Conservation (phyloP, 345 rosid species). For the Eutrema yunnanense region DNA sequence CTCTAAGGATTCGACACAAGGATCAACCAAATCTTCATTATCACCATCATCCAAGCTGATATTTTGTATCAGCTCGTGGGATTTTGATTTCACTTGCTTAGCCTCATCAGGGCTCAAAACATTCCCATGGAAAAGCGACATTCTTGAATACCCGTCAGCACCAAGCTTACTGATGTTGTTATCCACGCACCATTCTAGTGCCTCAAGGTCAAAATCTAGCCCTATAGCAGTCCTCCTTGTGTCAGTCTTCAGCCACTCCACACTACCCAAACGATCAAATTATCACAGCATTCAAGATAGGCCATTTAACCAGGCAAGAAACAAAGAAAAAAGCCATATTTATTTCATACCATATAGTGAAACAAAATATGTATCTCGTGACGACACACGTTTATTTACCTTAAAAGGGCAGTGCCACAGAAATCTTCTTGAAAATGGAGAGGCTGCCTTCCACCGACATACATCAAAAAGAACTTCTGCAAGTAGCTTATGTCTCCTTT, state of each 20-base stretch:
- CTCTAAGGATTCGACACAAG: constrained; percentile 24
- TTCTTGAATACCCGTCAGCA: constrained; percentile 60
- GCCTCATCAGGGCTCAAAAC: constrained; percentile 73
- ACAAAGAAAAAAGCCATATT: background rate
- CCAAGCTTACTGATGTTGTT: constrained; percentile 66
- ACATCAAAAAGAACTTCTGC: constrained; percentile 80
- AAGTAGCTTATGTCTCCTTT: constrained; percentile 89
- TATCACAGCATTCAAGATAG: background rate
- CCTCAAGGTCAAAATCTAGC: constrained; percentile 80
- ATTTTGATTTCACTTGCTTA: constrained; percentile 44
- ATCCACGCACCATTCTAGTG: constrained; percentile 75
- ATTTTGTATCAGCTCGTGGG: constrained; percentile 39
- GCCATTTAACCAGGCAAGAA: background rate
- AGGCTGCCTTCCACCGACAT: constrained; percentile 77
- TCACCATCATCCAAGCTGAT: constrained; percentile 34
- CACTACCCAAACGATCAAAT: constrained; percentile 34
- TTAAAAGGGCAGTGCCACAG: constrained; percentile 90
- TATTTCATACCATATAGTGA: background rate
- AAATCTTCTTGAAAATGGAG: constrained; percentile 94
- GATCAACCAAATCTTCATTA: constrained; percentile 10
- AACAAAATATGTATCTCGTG: background rate
- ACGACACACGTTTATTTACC: constrained; percentile 30
- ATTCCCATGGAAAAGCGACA: constrained; percentile 78
- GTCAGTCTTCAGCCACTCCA: constrained; percentile 78
- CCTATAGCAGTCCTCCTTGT: constrained; percentile 85